Evolutionary conservation across 805 yeast genomes (phyloP), one percentile per base, ranked within the genome.

Genomic region (Saccharomyces eubayanus): DNA sequence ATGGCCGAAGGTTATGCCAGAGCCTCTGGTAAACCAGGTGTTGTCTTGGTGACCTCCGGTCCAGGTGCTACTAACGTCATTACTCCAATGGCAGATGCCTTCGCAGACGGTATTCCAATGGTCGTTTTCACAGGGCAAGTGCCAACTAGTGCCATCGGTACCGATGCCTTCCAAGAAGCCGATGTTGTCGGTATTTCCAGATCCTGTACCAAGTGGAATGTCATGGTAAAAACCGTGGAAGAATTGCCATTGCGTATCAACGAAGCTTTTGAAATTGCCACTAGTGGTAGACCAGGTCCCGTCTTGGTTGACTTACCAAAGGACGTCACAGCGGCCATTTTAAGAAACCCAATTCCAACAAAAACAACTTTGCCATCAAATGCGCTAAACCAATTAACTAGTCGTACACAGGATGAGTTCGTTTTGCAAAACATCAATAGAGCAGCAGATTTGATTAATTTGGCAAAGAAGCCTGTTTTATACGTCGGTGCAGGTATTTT

Each of bases 1-100:
- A 94, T 94, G 98, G 99, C 99, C 53, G 97, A 94, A 75, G 99
- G 99, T 56, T 94, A 94, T 63, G 97, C 99, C 53, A 80, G 96
- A 62, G 99, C 96, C 45, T 72, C 78, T 48, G 99, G 98, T 55
- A 94, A 89, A 73, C 95, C 97, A 12, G 99, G 99, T 75, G 96
- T 94, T 59, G 98, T 94, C 50, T 77, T 94, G 64, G 99, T 94
- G 51, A 94, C 99, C n/a, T 89, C 97, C 1, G 99, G 99, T 51
- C 99, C 99, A 30, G 99, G 98, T 67, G 99, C 98, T 50, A 94
- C 99, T 53, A 94, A 94, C 68, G 97, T 94, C 55, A 84, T 94
- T 59, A 94, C 99, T n/a, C 97, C 99, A 53, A 82, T 94, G 87
- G 96, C 96, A 55, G 99, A 94, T 70, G 99, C 98, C 12, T 76